Base-by-base conservation (phyloP, 306 rosid genomes). In the Adenanthera pavonina region DNA sequence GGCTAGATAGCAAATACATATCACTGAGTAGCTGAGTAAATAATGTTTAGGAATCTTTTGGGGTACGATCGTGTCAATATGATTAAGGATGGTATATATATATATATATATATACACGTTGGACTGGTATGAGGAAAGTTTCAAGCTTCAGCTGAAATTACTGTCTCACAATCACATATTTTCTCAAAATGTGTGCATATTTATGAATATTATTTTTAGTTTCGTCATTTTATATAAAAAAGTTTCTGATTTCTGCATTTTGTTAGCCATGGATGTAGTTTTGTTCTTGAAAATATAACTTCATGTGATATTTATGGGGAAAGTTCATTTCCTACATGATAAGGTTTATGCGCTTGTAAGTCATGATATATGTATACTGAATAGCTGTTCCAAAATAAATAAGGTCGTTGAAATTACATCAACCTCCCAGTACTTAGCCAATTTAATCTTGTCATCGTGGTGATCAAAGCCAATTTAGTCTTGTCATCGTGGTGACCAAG, bases 1-100 rank as follows among this genome's bases (percentile, higher is more conserved):
- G 25, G 71, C 57, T 74, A 72, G 81, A 85, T 81, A 66, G 72
- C 80, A 52, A 72, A 61, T 86, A 66, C 53, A 19, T 85, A 87
- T 84, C 87, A 40, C 46, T 68, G 68, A 52, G 77, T 46, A 56
- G 84, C 79, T 44, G 69, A 65, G 59, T 34, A 11, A 46, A 52
- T 59, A 13, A 35, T 69, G 38, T 65, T 38, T 80, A 75, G 57
- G 76, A 65, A 77, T 62, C 43, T 73, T 67, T 35, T 30, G 83
- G 84, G 78, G 13, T 56, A 52, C 64, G 80, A 69, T 74, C 48
- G 25, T 40, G 36, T 69, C 77, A 41, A 59, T 64, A 51, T 72
- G 69, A 61, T 20, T 17, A 6, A 16, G 69, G 54, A 52, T 57
- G 66, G 57, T 48, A 68, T 72, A 35, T 72, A 35, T 64, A 48